Conservation (phyloP, 2,329 filamentous ascomycete species). For the Cladosporium sp. region DNA sequence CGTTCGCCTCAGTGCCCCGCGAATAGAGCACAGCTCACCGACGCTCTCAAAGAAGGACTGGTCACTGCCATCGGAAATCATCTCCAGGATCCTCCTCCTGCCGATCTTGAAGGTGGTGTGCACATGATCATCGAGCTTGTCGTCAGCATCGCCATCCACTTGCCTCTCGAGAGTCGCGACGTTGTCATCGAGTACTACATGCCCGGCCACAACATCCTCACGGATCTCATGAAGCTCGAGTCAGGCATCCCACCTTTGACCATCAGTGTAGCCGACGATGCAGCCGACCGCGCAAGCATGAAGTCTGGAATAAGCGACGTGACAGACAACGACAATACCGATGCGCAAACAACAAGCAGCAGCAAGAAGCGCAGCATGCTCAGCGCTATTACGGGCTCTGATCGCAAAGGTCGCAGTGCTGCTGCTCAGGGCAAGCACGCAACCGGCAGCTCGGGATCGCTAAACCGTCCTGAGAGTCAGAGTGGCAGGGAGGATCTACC, state of each 20-base stretch:
- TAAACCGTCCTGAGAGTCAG: conserved; percentile 38
- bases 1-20: conserved; percentile 60
- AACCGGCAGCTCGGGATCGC: conserved; percentile 30
- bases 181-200: conserved; percentile 81
- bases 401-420: conserved; percentile 29
- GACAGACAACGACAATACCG: conserved; percentile 25
- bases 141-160: conserved; percentile 75
- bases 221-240: conserved; percentile 81
- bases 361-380: conserved; percentile 39
- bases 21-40: conserved; percentile 56
- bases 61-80: conserved; percentile 68
- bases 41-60: conserved; percentile 60
- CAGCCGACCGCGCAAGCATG: conserved; percentile 37
- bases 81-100: conserved; percentile 69
- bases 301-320: conserved; percentile 33
- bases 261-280: conserved; percentile 39
- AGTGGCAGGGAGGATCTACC: conserved; percentile 37
- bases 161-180: conserved; percentile 87
- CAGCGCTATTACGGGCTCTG: conserved; percentile 36
- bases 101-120: conserved; percentile 80
- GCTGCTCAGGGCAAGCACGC: conserved; percentile 32
- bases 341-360: conserved; percentile 11
- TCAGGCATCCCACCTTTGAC: conserved; percentile 45
- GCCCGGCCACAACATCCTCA: conserved; percentile 66
- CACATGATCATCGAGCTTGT: conserved; percentile 91